Evolutionary conservation across 1,284 basidiomycete genomes (phyloP).

Genomic region (Hemileia vastatrix): DNA sequence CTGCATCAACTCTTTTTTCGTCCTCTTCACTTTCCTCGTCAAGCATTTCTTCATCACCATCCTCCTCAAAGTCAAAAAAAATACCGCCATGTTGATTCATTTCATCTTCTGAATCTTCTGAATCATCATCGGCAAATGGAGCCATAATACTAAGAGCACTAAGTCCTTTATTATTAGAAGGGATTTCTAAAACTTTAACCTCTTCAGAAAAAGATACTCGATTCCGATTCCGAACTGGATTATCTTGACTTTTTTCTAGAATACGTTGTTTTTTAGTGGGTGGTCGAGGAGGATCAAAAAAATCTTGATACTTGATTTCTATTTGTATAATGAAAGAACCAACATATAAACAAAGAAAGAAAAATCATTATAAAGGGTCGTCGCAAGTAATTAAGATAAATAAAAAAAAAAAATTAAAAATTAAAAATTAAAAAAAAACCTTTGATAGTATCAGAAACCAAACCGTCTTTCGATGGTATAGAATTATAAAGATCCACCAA

Average conservation of each 20-base stretch:
- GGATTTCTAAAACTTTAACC: conserved; percentile 24
- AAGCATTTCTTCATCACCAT: conserved; percentile 50
- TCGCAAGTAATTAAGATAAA: not conserved
- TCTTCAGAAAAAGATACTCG: conserved; percentile 24
- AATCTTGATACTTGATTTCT: conserved; percentile 35
- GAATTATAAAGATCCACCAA: conserved; percentile 13
- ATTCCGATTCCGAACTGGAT: not conserved
- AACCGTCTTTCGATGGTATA: conserved; percentile 13
- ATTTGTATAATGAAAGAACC: too few relatives aligned
- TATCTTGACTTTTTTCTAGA: conserved; percentile 37
- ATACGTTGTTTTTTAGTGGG: not conserved
- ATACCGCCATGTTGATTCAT: not conserved
- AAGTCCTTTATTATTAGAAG: conserved; percentile 19
- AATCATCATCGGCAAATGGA: conserved; percentile 7
- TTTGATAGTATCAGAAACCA: conserved; percentile 8
- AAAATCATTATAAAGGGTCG: not conserved
- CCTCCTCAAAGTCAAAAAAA: conserved; percentile 21
- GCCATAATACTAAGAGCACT: conserved; percentile 3
- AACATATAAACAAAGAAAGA: not conserved
- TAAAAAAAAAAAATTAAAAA: not conserved
- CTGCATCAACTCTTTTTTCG: conserved; percentile 49
- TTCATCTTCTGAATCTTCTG: conserved; percentile 8
- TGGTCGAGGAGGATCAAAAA: conserved; percentile 30
- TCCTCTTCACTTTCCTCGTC: conserved; percentile 49
- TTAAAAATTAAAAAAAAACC: not conserved